phyloP scores from a whole-genome alignment of 148 eudicot genomes.

The Camellia japonica region DNA sequence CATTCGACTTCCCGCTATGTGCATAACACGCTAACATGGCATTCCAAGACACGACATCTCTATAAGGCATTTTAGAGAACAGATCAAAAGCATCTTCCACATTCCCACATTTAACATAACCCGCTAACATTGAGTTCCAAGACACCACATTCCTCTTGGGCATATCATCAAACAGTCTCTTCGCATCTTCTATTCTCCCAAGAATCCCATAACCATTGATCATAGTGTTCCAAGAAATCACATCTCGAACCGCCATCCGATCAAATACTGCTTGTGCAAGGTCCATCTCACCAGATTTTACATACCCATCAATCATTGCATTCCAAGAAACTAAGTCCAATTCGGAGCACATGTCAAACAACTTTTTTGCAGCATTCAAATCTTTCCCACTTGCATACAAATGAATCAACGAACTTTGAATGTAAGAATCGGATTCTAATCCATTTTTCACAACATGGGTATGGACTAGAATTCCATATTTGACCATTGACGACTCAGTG shows the following conservation, averaged over 20 bases:
- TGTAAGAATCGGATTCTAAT: constrained; percentile 24
- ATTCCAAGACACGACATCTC: constrained; percentile 39
- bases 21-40: constrained; percentile 35
- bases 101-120: constrained; percentile 29
- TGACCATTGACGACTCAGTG: constrained; percentile 3
- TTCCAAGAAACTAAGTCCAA: constrained; percentile 35
- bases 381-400: constrained; percentile 28
- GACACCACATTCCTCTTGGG: constrained; percentile 33
- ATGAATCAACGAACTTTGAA: constrained; percentile 39
- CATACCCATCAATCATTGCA: constrained; percentile 31
- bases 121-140: constrained; percentile 36
- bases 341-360: constrained; percentile 26
- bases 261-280: constrained; percentile 27
- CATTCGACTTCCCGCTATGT: constrained; percentile 26
- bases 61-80: constrained; percentile 28
- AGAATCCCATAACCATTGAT: constrained; percentile 29
- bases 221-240: constrained; percentile 31
- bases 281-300: constrained; percentile 25
- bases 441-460: constrained; percentile 36
- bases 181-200: constrained; percentile 28
- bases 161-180: constrained; percentile 36
- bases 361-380: constrained; percentile 22
- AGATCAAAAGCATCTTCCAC: constrained; percentile 22
- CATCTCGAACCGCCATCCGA: constrained; percentile 22
- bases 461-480: constrained; percentile 28